phyloP scores from a whole-genome alignment of 2,329 filamentous ascomycete genomes.

The Biscogniauxia marginata region DNA sequence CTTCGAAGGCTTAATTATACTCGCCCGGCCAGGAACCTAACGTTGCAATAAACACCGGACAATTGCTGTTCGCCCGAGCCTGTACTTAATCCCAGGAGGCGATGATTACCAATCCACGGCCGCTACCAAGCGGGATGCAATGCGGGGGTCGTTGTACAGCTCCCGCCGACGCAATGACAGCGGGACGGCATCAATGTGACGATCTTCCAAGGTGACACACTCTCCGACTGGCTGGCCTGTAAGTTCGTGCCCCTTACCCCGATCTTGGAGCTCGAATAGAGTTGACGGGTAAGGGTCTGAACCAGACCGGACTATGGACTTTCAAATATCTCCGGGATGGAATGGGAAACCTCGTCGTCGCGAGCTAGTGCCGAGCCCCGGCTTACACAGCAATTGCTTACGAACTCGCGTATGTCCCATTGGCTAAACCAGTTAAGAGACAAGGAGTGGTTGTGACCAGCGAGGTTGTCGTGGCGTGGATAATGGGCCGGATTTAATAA shows the following conservation, averaged over 20 bases:
- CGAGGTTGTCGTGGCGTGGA: neutral
- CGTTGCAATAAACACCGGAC: neutral
- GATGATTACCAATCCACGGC: neutral
- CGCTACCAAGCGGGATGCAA: neutral
- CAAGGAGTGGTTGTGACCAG: neutral
- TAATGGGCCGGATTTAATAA: neutral
- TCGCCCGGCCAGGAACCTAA: neutral
- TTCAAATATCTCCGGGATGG: neutral
- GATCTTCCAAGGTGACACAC: neutral
- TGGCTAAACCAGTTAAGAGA: neutral
- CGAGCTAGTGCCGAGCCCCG: neutral
- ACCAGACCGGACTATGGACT: neutral
- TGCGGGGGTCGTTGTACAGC: neutral
- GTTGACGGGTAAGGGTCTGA: no score
- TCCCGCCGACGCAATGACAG: neutral
- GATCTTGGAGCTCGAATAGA: no score
- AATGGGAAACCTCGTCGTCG: no score
- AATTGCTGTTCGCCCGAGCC: neutral
- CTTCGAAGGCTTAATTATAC: neutral
- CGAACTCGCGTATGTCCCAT: neutral
- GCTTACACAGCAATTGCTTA: neutral
- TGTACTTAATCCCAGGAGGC: neutral
- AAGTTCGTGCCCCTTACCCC: neutral
- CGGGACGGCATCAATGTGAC: neutral
- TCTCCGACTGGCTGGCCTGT: neutral